Evolutionary conservation across 78 protist genomes (phyloP).

Genomic region (Paratrimastix pyriformis): DNA sequence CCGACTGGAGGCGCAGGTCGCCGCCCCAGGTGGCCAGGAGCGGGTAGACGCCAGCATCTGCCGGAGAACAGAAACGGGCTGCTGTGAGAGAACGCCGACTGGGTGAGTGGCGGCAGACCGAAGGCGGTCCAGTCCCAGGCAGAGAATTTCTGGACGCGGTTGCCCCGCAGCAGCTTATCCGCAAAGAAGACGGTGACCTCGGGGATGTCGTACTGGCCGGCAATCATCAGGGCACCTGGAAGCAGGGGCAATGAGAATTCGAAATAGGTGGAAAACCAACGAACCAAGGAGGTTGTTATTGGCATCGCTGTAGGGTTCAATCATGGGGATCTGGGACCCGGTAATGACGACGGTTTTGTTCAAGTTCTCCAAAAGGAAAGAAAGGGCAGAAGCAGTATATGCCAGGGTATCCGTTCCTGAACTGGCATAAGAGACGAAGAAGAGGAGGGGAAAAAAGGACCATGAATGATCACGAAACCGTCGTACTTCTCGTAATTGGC

Average conservation of each 20-base stretch:
- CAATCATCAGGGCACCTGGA: neutral
- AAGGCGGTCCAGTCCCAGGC: constrained; percentile 3
- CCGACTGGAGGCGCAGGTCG: neutral
- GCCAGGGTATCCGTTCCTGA: neutral
- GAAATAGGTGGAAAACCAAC: neutral
- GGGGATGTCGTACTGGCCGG: neutral
- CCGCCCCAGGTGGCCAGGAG: neutral
- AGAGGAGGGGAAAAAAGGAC: neutral
- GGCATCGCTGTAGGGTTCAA: neutral
- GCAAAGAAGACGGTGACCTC: neutral
- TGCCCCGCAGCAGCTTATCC: neutral
- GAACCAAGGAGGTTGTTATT: neutral
- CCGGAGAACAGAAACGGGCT: no score
- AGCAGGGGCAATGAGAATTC: neutral
- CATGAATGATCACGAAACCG: constrained; percentile 12
- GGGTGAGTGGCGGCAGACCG: no score
- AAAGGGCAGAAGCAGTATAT: constrained; percentile 5
- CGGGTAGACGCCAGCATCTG: neutral
- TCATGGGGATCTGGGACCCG: constrained; percentile 8
- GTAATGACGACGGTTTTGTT: constrained; percentile 1
- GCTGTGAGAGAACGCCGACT: no score
- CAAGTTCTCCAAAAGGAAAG: constrained; percentile 14
- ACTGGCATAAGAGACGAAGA: neutral
- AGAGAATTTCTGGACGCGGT: constrained; percentile 6
- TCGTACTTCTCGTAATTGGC: neutral